Evolutionary conservation across 495 filamentous ascomycete genomes (phyloP), one percentile per base, ranked within the genome.

Genomic region (Viridothelium virens): DNA sequence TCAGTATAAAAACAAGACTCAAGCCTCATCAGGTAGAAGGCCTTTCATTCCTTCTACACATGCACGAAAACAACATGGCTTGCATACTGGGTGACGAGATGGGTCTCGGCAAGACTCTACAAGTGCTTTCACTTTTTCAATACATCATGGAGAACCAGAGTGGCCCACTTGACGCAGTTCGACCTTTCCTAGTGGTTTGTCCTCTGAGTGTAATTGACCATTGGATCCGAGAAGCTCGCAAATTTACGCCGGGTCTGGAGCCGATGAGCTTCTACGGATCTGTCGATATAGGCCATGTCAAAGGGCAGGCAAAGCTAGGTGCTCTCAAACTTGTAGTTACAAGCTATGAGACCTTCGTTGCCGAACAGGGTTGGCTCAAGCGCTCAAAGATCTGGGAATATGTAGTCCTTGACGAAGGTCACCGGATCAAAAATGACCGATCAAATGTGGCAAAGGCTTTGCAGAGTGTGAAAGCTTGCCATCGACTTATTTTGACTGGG

Each of bases 21-120:
- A 89, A 89, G 69, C 81, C 83, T 1, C 86, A 89, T 67, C 87
- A 89, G 68, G 72, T 88, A 0, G 77, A 82, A 10, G 87, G 86
- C 1, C 75, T 89, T 1, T 84, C 83, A 0, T 88, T 85, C 69
- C 77, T 89, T 5, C 68, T 86, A 0, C 81, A 85, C 69, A 73
- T 88, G 11, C 74, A 85, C 70, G 75, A 77, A 1, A 88, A 88
- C 66, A 82, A 84, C 41, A 71, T 85, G n/a, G 81, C 82, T 3
- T 80, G 79, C 11, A 84, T 87, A 18, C 76, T 86, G 0, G 85
- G 79, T 3, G 85, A 87, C 59, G 85, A 87, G 56, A 87, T 87
- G 85, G 85, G 85, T n/a, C 76, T 87, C 0, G 85, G 84, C 18
- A 86, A 86, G 69, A 87, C 84, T 0, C 67, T 86, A 0, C 85